Conservation (phyloP, 1,284 basidiomycete species). For the Fomitiporia mediterranea region DNA sequence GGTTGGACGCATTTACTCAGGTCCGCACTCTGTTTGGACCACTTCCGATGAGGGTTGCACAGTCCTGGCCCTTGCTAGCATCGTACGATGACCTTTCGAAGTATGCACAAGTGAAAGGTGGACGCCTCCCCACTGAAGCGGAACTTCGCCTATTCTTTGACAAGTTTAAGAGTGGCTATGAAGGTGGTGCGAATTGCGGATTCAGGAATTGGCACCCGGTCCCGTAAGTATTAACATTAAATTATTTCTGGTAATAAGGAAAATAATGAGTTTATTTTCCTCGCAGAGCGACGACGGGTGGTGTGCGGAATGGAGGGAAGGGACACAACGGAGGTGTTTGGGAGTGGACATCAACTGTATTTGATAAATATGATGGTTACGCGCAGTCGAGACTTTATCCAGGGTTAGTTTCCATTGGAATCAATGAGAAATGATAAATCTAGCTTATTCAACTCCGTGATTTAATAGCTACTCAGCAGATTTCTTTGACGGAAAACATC, state of each 20-base stretch:
- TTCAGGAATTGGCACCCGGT: conserved; percentile 93
- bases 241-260: neutral
- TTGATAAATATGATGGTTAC: conserved; percentile 75
- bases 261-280: neutral
- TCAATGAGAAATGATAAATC: neutral
- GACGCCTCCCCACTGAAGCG: conserved; percentile 85
- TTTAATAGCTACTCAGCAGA: conserved; percentile 70
- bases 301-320: conserved; percentile 39
- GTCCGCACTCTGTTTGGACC: conserved; percentile 89
- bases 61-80: conserved; percentile 84
- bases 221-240: conserved; percentile 55
- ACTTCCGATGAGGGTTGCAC: conserved; percentile 69
- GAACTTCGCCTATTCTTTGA: conserved; percentile 81
- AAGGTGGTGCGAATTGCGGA: conserved; percentile 77
- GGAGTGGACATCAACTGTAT: conserved; percentile 92
- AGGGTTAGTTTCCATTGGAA: conserved; percentile 43
- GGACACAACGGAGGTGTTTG: conserved; percentile 95
- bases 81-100: conserved; percentile 76
- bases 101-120: conserved; percentile 82
- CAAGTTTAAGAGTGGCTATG: conserved; percentile 63
- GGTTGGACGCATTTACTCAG: conserved; percentile 27
- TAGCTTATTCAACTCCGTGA: neutral
- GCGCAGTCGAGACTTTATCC: conserved; percentile 76
- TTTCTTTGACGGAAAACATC: conserved; percentile 85
- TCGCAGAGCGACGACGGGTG: conserved; percentile 61